A percentile compares a stretch with the other conserved stretches of the same genome.
Conservation (phyloP, 148 eudicot genomes). For the Vaccinium myrtillus region DNA sequence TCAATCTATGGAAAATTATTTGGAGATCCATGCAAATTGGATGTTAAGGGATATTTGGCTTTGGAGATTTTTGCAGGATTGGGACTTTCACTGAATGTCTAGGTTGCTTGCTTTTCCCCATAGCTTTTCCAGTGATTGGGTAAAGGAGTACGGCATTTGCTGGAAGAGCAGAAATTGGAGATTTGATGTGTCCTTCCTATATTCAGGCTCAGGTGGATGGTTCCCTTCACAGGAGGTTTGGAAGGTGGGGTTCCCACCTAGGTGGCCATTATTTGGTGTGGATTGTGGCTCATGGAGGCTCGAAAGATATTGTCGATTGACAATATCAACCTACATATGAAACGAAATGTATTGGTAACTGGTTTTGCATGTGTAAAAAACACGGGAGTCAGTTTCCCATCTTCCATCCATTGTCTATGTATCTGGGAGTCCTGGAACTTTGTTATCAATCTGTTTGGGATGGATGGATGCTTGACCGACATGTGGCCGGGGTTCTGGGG, state of each 20-base stretch:
- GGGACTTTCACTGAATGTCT: not conserved
- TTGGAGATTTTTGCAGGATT: not conserved
- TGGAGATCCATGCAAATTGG: not conserved
- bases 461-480: not conserved
- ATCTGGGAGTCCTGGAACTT: not conserved
- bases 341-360: not conserved
- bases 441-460: not conserved
- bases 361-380: not conserved
- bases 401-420: not conserved
- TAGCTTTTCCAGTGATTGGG: not conserved
- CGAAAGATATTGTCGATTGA: not conserved
- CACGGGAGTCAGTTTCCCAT: not conserved
- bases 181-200: not conserved
- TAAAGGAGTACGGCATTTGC: not conserved
- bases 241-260: not conserved
- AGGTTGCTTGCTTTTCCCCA: not conserved
- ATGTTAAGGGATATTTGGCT: not conserved
- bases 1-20: not conserved
- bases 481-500: not conserved
- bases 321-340: not conserved
- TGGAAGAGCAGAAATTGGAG: not conserved
- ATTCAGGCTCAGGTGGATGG: not conserved
- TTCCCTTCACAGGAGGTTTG: not conserved
- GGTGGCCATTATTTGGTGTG: not conserved
- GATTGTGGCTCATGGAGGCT: not conserved